Evolutionary conservation across 768 basidiomycete species (phyloP), one percentile per base, ranked within the genome.

Genomic region (Cyclocybe aegerita): DNA sequence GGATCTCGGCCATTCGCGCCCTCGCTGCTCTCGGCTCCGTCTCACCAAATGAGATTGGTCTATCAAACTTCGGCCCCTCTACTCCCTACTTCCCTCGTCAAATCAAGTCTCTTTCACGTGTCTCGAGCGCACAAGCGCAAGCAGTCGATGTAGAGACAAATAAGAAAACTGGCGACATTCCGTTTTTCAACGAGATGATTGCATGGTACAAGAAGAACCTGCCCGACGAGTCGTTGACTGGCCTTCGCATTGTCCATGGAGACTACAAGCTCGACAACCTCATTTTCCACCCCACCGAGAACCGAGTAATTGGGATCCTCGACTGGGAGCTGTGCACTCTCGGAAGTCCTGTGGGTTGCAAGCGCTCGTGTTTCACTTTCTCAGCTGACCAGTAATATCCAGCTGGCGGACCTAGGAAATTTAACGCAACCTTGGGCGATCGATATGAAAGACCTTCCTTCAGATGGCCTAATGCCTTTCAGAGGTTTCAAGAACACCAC

Each of bases 201-300:
- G 66, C 67, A 10, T 97, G 90, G 91, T 97, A 93, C 67, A 69
- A 73, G 52, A 65, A 69, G 29, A 79, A 90, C 61, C 70, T 91
- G 23, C 94, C 92, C 2, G 82, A 91, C 60, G 93, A 95, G 69
- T 71, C 64, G 54, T 83, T 83, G 64, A 80, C 78, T 1, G 91
- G 90, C 0, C 72, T 80, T 47, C 83, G 90, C n/a, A 85, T 99
- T 55, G 93, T 98, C 4, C 96, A 98, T 64, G 96, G 96, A 23
- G 96, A 99, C 68, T 98, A 91, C 66, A 99, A 99, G 67, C 75
- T 96, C n/a, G 96, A 99, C 69, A 99, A 99, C 66, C 66, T 99
- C 56, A 80, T 98, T 55, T 98, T 97, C 70, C 95, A 98, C 59
- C 87, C 89, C 0, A 91, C 86, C 0, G 87, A 98, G 68, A 92